Evolutionary conservation across 2,329 filamentous ascomycete genomes (phyloP), one percentile per base, ranked within the genome.

Genomic region (Orbilia quercus): DNA sequence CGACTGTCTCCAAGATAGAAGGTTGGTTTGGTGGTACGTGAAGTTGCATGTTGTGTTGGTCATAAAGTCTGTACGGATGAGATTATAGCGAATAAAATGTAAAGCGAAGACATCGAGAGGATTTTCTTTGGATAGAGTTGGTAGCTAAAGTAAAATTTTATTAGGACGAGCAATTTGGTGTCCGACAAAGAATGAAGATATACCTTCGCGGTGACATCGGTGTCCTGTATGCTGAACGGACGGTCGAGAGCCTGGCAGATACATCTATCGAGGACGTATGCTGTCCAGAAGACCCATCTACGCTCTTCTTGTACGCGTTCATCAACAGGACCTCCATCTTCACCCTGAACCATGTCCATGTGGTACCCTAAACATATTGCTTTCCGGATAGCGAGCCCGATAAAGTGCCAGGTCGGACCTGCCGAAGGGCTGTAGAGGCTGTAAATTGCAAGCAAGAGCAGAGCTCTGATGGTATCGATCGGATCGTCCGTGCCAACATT

Each of bases 1-100:
- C 2, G 70, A 69, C 25, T 67, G 70, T 20, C 70, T 63, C 70
- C 70, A 74, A 11, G 57, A 64, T 7, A 74, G 57, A 9, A 74
- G 55, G 25, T 74, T 74, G 1, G 70, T 74, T 48, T 67, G 64
- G 44, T 74, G 70, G 20, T 74, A 74, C 2, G 62, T 74, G 38
- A 74, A 74, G 31, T 74, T 64, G 18, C 62, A 63, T 1, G 50
- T 64, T 6, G 70, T 63, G 28, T 69, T 58, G 16, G 63, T 74
- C 70, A 74, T 74, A 34, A 74, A 69, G 22, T 74, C 70, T 6
- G 70, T 74, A 7, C 70, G 57, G 16, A 74, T 67, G 18, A 74
- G 70, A n/a, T 74, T 74, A 45, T 67, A 74, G 23, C 70, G 70
- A 18, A 74, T 74, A 38, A 74, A 74, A 28, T 74, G 70, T 3